These are phyloP conservation scores for Albatrellus ellisii DNA, from an alignment of 768 basidiomycete genomes.

Conservation along the genomic window DNA sequence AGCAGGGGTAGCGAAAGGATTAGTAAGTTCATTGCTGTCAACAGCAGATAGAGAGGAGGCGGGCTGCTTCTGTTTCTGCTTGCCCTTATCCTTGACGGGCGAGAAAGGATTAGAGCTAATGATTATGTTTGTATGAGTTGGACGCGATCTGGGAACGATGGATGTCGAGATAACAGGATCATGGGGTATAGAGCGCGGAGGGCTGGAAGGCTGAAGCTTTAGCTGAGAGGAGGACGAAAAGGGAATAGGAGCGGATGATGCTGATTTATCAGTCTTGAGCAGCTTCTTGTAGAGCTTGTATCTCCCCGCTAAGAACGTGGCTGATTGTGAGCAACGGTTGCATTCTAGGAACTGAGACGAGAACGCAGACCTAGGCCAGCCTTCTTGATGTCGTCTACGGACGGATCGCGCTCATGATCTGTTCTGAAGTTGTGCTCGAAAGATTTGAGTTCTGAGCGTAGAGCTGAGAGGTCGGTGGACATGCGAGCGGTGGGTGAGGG, in stretches of 20 bases:
- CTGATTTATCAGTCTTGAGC: conserved; percentile 29
- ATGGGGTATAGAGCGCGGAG: conserved; percentile 19
- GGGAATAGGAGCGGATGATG: conserved; percentile 17
- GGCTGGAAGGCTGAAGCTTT: conserved; percentile 20
- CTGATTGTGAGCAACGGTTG: conserved; percentile 8
- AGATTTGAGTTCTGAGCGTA: conserved; percentile 59
- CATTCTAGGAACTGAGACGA: conserved; percentile 2
- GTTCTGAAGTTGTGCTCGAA: conserved; percentile 65
- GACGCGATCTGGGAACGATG: conserved; percentile 36
- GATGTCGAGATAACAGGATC: conserved; percentile 22
- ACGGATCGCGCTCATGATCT: conserved; percentile 41
- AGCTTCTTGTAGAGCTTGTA: conserved; percentile 77
- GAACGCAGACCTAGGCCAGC: conserved; percentile 45
- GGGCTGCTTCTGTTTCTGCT: conserved; percentile 19
- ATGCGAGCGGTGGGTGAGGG: conserved; percentile 15
- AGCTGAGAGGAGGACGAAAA: conserved; percentile 23
- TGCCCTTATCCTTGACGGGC: conserved; percentile 56
- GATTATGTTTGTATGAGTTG: conserved; percentile 36
- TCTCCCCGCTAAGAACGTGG: conserved; percentile 44
- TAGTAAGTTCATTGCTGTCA: conserved; percentile 18
- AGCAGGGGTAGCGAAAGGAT: conserved; percentile 34
- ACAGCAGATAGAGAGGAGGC: conserved; percentile 9
- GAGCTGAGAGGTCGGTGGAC: conserved; percentile 22
- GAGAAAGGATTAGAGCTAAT: conserved; percentile 68
- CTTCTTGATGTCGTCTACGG: conserved; percentile 57